Percentiles rank a stretch among this genome's conserved stretches.
Conservation (phyloP, 441 rosid genomes). For the Euphorbia neoarborescens region DNA sequence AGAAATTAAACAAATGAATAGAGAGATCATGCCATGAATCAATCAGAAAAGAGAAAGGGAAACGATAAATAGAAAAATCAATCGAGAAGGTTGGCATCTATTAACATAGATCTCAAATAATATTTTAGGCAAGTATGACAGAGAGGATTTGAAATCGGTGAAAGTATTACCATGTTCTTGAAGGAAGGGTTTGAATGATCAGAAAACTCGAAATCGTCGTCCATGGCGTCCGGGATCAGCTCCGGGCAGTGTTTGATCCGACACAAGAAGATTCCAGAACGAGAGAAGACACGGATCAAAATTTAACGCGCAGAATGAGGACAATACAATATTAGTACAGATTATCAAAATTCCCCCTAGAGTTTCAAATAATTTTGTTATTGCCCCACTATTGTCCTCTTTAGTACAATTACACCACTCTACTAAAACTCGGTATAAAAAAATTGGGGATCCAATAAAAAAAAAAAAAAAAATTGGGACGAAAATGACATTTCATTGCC, state of each 20-base stretch:
- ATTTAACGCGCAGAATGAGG: background rate
- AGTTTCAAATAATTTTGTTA: background rate
- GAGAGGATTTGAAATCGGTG: background rate
- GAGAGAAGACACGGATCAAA: background rate
- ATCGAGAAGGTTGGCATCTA: background rate
- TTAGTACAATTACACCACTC: too few relatives aligned
- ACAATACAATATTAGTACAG: background rate
- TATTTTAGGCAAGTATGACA: background rate
- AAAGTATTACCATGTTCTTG: slow-evolving; percentile 21
- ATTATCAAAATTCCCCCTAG: background rate
- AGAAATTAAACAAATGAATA: background rate
- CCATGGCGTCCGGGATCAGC: slow-evolving; percentile 27
- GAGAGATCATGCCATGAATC: background rate
- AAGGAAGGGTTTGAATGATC: slow-evolving; percentile 30
- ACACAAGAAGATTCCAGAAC: slow-evolving; percentile 20
- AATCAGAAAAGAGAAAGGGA: background rate
- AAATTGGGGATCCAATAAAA: too few relatives aligned
- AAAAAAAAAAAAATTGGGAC: too few relatives aligned
- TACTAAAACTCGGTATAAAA: too few relatives aligned
- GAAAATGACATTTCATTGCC: too few relatives aligned
- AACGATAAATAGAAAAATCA: background rate
- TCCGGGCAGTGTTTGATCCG: background rate
- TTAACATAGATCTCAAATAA: slow-evolving; percentile 5
- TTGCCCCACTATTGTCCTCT: background rate
- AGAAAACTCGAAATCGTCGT: slow-evolving; percentile 33